Conservation (phyloP, 108 stramenopile species). For the Aurantiochytrium sp. region DNA sequence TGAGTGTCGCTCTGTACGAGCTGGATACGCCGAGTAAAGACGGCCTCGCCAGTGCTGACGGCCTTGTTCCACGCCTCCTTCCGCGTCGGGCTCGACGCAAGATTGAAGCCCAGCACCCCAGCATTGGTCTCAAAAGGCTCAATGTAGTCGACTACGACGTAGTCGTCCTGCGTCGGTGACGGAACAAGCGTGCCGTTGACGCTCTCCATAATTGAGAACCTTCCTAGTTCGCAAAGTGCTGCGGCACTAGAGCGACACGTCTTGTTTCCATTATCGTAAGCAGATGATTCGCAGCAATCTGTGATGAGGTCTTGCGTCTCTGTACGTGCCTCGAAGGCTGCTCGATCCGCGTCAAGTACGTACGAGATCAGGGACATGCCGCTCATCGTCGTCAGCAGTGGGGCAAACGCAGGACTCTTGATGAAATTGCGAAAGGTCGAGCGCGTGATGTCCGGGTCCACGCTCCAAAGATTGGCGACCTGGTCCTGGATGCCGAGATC, state of each 20-base stretch:
- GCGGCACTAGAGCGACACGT: background rate
- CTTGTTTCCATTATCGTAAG: background rate
- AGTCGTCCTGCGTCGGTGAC: background rate
- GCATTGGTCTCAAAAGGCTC: background rate
- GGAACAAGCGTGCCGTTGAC: background rate
- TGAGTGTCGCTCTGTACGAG: background rate
- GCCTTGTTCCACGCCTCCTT: background rate
- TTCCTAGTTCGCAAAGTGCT: background rate
- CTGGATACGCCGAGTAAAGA: background rate
- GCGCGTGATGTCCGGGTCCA: background rate
- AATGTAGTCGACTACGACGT: background rate
- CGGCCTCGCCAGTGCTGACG: background rate
- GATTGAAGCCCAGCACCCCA: background rate
- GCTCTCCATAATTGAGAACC: background rate
- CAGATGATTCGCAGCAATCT: background rate
- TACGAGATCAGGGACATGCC: background rate
- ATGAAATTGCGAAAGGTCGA: background rate
- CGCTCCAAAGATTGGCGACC: background rate
- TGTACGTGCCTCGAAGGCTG: background rate
- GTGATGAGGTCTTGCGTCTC: background rate
- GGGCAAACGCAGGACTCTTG: background rate
- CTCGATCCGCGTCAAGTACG: background rate
- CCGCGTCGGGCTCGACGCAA: background rate
- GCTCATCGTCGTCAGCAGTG: background rate
- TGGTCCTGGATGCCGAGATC: background rate